Conservation (phyloP, 164 flowering plant genomes). For the Chloranthus sessilifolius region DNA sequence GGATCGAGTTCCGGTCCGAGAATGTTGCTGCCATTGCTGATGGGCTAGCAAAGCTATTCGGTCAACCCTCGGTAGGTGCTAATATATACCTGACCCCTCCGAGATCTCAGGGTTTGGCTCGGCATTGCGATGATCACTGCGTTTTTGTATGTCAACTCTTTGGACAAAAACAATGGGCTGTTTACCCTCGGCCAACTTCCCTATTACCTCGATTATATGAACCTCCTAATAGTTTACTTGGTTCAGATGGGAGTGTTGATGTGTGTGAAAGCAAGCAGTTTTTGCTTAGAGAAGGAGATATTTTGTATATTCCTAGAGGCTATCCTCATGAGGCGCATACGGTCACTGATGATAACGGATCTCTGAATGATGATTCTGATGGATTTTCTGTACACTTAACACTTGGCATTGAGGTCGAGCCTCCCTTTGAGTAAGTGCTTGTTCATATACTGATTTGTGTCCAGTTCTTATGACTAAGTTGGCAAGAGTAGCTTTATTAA, state of each 20-base stretch:
- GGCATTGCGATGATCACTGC: slow-evolving; percentile 82
- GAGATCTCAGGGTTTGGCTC: slow-evolving; percentile 66
- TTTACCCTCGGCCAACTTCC: slow-evolving; percentile 25
- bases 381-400: slow-evolving; percentile 70
- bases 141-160: slow-evolving; percentile 70
- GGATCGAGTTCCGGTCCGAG: slow-evolving; percentile 62
- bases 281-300: slow-evolving; percentile 61
- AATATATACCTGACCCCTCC: slow-evolving; percentile 77
- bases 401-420: slow-evolving; percentile 69
- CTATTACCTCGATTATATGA: slow-evolving; percentile 71
- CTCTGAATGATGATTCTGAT: slow-evolving; percentile 10
- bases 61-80: slow-evolving; percentile 78
- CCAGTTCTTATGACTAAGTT: not conserved
- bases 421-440: slow-evolving; percentile 76
- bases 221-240: slow-evolving; percentile 18
- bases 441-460: slow-evolving; percentile 2
- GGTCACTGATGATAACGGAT: slow-evolving; percentile 14
- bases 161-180: slow-evolving; percentile 58
- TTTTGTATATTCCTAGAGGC: slow-evolving; percentile 81
- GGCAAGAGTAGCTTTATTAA: no score
- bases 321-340: slow-evolving; percentile 69
- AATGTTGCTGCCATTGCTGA: slow-evolving; percentile 51
- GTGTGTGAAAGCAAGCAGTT: slow-evolving; percentile 22
- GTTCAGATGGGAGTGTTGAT: slow-evolving; percentile 16
- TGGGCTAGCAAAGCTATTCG: slow-evolving; percentile 54